These are phyloP conservation scores for Geotrichum armillariae DNA, from an alignment of 1,139 yeast genomes.

Conservation along the genomic window DNA sequence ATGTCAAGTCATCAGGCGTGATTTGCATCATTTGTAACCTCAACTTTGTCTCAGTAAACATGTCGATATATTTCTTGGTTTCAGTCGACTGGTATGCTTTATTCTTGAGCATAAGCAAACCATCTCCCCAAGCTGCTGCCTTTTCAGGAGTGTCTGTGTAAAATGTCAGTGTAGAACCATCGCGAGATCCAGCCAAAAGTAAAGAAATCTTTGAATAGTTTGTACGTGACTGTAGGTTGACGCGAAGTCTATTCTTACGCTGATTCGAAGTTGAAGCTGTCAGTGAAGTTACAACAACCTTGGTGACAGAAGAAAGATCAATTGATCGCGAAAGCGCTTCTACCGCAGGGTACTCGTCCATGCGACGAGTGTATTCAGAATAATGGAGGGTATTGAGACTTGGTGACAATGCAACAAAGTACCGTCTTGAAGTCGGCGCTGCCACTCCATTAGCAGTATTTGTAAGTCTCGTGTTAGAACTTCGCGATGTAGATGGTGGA, in stretches of 20 bases:
- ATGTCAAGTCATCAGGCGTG: constrained; percentile 41
- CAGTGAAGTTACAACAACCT: constrained; percentile 31
- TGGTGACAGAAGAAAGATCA: constrained; percentile 30
- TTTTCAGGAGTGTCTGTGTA: constrained; percentile 72
- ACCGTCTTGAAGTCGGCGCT: constrained; percentile 42
- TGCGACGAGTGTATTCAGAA: constrained; percentile 55
- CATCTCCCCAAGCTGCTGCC: constrained; percentile 78
- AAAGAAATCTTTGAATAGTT: constrained; percentile 33
- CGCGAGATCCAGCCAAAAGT: constrained; percentile 30
- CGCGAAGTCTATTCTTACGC: constrained; percentile 29
- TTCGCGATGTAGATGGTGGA: constrained; percentile 23
- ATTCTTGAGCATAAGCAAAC: constrained; percentile 59
- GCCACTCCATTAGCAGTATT: constrained; percentile 24
- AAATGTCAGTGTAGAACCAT: constrained; percentile 47
- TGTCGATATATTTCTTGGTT: constrained; percentile 58
- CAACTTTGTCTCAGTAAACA: constrained; percentile 59
- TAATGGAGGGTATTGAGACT: constrained; percentile 62
- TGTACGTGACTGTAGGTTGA: constrained; percentile 31
- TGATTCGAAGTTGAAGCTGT: constrained; percentile 24
- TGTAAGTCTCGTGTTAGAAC: constrained; percentile 9
- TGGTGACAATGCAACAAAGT: constrained; percentile 69
- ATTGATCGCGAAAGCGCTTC: constrained; percentile 42
- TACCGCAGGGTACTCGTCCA: constrained; percentile 54
- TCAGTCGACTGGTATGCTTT: constrained; percentile 51
- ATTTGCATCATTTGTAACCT: constrained; percentile 65